Evolutionary conservation across 169 alveolate genomes (phyloP).

Genomic region (Eimeria tenella): DNA sequence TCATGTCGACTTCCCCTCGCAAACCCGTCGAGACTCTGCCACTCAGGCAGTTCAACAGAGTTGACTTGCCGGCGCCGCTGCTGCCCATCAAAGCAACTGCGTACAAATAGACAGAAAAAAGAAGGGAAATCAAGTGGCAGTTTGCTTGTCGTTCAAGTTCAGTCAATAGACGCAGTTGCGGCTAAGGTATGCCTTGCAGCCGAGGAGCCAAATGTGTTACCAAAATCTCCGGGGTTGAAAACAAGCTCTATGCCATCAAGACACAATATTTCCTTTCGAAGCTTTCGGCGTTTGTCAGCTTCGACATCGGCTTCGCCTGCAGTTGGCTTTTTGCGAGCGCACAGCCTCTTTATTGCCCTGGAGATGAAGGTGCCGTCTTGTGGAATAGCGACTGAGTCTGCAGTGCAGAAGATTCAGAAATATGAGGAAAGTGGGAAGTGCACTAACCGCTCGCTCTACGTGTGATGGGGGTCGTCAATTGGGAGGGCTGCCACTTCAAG

Average conservation of each 20-base stretch:
- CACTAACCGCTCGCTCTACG: too few species aligned
- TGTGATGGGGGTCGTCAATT: not conserved
- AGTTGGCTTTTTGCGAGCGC: not conserved
- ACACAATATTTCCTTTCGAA: constrained; percentile 6
- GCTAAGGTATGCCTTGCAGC: not conserved
- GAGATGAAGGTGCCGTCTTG: constrained; percentile 2
- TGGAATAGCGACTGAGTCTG: constrained; percentile 51
- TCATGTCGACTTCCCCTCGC: constrained; percentile 80
- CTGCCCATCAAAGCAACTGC: constrained; percentile 90
- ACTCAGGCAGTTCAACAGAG: constrained; percentile 83
- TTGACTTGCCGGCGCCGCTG: constrained; percentile 92
- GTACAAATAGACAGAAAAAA: not conserved
- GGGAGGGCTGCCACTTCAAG: not conserved
- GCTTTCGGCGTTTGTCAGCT: not conserved
- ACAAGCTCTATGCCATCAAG: constrained; percentile 65
- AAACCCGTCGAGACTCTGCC: constrained; percentile 75
- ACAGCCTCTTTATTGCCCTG: not conserved
- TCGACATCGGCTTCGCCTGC: not conserved
- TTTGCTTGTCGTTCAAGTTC: not conserved
- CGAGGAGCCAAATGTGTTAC: not conserved
- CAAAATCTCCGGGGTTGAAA: constrained; percentile 76
- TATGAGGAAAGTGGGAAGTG: too few species aligned
- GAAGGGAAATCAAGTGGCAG: not conserved
- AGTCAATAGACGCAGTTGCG: not conserved
- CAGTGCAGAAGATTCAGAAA: not conserved